Base-by-base conservation (phyloP, 1,139 yeast species). In the Lodderomyces jiufengensis region DNA sequence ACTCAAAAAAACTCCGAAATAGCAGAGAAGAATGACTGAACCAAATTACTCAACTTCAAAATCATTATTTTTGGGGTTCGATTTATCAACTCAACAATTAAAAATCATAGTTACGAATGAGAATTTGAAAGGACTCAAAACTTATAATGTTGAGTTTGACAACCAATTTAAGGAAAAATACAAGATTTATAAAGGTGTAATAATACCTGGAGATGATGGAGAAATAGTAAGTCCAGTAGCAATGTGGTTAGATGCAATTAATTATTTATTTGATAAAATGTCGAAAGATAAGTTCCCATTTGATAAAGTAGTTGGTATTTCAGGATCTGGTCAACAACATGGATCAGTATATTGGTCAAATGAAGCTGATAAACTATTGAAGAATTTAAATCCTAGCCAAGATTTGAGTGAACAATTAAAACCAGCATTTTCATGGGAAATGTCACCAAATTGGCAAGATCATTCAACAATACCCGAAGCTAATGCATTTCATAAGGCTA, bases 381-480 rank as follows among this genome's bases (percentile, higher is more conserved):
- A 41, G 1, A 40, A 33, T 1, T 32, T 65, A 70, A 38, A 55
- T 46, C 35, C 54, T 2, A 36, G 40, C 0, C 37, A 51, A 10
- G 37, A 60, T 1, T 61, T 80, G 34, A 50, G 61, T n/a, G 65
- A 59, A n/a, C 83, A 75, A 44, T 55, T 81, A 29, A 42, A 46
- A 4, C 47, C 46, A 1, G 80, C 82, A 1, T 78, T 87, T 45
- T 66, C 94, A 1, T 72, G 80, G 51, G 69, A 72, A 5, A 67
- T 69, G 38, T 82, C 95, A 8, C 95, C 96, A 9, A 88, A 88
- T 51, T 88, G 97, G 97, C 97, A 88, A 57, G 97, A 88, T 54
- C 95, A 86, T 51, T 83, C 94, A 18, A 88, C 97, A 0, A 82
- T 77, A 7, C 59, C 66, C 18, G 95, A 88, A 55, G 70, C 87